Conservation (phyloP, 495 filamentous ascomycete species). For the Podospora pseudocomata region DNA sequence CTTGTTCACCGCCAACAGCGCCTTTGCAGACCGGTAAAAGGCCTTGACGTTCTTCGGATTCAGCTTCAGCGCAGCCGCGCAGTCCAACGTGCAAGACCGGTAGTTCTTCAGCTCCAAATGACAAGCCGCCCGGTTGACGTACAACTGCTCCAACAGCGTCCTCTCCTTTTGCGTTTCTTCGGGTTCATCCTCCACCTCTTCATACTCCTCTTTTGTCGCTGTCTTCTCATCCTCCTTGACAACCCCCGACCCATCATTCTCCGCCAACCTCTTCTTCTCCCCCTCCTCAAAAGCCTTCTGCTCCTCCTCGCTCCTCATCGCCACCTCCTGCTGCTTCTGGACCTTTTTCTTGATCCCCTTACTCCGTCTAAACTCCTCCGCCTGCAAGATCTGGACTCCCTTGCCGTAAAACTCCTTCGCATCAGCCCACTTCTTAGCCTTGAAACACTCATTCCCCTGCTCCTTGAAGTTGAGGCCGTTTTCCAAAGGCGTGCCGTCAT, state of each 20-base stretch:
- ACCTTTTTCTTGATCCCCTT: slow-evolving; percentile 18
- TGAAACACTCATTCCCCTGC: slow-evolving; percentile 85
- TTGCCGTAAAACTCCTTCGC: slow-evolving; percentile 91
- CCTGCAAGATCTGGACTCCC: slow-evolving; percentile 62
- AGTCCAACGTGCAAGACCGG: slow-evolving; percentile 76
- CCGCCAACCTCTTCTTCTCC: slow-evolving; percentile 22
- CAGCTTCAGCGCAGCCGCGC: slow-evolving; percentile 70
- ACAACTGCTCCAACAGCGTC: slow-evolving; percentile 66
- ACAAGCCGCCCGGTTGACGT: slow-evolving; percentile 82
- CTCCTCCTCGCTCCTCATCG: slow-evolving; percentile 22
- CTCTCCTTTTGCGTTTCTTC: slow-evolving; percentile 55
- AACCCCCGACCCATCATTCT: slow-evolving; percentile 11
- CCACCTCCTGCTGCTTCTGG: slow-evolving; percentile 16
- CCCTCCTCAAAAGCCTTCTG: background rate
- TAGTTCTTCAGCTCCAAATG: slow-evolving; percentile 74
- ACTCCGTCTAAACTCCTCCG: slow-evolving; percentile 49
- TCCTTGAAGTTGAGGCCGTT: slow-evolving; percentile 75
- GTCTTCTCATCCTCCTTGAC: slow-evolving; percentile 26
- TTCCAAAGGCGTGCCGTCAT: slow-evolving; percentile 85
- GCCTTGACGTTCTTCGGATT: slow-evolving; percentile 82
- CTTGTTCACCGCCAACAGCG: slow-evolving; percentile 69
- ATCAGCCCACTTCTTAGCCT: slow-evolving; percentile 68
- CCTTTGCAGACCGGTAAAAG: slow-evolving; percentile 74
- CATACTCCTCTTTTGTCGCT: slow-evolving; percentile 3
- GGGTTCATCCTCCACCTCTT: slow-evolving; percentile 40